Conservation (phyloP, 202 grass and related monocot genomes). For the Zizania palustris region DNA sequence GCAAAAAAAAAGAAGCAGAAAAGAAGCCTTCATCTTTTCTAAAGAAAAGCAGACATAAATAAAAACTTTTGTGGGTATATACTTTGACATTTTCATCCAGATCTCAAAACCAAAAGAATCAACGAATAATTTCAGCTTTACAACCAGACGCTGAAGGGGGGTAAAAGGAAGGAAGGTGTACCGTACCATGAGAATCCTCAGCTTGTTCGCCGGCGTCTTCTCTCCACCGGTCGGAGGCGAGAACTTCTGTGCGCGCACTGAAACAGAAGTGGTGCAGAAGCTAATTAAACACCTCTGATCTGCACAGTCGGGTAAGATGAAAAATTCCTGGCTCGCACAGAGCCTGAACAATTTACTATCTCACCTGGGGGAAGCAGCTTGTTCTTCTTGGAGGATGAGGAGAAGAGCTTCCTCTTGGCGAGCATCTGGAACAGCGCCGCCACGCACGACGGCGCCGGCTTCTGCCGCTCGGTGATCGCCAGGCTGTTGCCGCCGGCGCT, state of each 20-base stretch:
- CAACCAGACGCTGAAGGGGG: background rate
- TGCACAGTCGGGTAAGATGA: background rate
- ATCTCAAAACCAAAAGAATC: slow-evolving; percentile 6
- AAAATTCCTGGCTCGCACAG: background rate
- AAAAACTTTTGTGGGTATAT: background rate
- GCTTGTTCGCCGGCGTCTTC: slow-evolving; percentile 35
- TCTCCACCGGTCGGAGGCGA: slow-evolving; percentile 24
- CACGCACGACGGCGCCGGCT: slow-evolving; percentile 57
- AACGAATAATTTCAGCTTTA: background rate
- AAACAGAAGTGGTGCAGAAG: background rate
- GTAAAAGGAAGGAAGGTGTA: background rate
- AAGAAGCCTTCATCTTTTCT: background rate
- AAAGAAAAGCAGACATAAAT: background rate
- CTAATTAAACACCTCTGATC: background rate
- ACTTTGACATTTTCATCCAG: background rate
- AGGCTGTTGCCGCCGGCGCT: slow-evolving; percentile 36
- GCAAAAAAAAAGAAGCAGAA: background rate
- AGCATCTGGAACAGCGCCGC: slow-evolving; percentile 61
- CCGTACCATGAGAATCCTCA: slow-evolving; percentile 45
- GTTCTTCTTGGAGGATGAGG: slow-evolving; percentile 56
- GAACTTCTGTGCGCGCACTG: slow-evolving; percentile 47
- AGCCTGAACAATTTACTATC: slow-evolving; percentile 24
- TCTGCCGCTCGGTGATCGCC: slow-evolving; percentile 57
- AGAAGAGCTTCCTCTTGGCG: slow-evolving; percentile 60
- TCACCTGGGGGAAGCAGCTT: slow-evolving; percentile 60